These are phyloP conservation scores for Xylariaceae sp. DNA, from an alignment of 2,329 filamentous ascomycete genomes.

Conservation along the genomic window DNA sequence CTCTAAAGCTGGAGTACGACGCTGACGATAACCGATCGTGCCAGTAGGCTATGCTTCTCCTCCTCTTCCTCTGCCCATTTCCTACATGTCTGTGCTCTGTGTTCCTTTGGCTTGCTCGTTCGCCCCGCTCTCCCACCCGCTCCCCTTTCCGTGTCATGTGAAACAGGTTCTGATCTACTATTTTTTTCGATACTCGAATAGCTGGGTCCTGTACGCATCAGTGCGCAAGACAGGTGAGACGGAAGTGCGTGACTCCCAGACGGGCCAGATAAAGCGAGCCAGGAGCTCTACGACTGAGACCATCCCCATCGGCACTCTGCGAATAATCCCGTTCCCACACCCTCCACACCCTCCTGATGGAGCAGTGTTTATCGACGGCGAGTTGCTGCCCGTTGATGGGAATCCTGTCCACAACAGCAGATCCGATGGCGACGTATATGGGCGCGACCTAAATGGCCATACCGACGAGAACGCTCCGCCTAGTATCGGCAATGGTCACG, in stretches of 20 bases:
- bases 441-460: too few relatives aligned
- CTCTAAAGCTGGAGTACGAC: slow-evolving; percentile 70
- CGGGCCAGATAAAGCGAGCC: slow-evolving; percentile 36
- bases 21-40: slow-evolving; percentile 71
- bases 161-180: too few relatives aligned
- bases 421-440: neutral
- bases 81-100: too few relatives aligned
- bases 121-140: too few relatives aligned
- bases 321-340: slow-evolving; percentile 78
- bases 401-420: neutral
- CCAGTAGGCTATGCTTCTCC: slow-evolving; percentile 39
- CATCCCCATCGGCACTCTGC: slow-evolving; percentile 66
- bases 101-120: too few relatives aligned
- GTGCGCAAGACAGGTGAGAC: slow-evolving; percentile 41
- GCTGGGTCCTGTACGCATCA: slow-evolving; percentile 75
- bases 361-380: slow-evolving; percentile 43
- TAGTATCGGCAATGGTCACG: too few relatives aligned
- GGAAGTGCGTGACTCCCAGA: slow-evolving; percentile 39
- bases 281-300: slow-evolving; percentile 39
- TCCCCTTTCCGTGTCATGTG: too few relatives aligned
- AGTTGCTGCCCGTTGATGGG: slow-evolving; percentile 25
- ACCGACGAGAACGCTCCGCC: too few relatives aligned
- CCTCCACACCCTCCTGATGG: slow-evolving; percentile 53
- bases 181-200: neutral
- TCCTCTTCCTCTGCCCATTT: neutral